Evolutionary conservation across 768 basidiomycete species (phyloP), one percentile per base, ranked within the genome.

Genomic region (Amanita inopinata): DNA sequence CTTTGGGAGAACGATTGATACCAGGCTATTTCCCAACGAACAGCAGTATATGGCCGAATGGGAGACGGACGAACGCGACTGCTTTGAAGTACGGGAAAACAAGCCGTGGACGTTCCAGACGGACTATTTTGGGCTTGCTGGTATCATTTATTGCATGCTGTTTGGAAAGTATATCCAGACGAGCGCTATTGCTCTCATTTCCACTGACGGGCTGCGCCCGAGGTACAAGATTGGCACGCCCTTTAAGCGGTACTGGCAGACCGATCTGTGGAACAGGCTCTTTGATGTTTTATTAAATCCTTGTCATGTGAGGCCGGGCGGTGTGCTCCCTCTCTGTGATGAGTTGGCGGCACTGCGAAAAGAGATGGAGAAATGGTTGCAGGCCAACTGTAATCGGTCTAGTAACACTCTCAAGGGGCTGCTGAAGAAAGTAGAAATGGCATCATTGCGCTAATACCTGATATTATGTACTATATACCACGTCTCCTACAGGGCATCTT

Each of bases 181-280:
- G 9, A 71, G 73, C 46, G 69, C 80, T 6, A 65, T 83, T 34
- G 61, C 59, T 2, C 56, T 63, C 11, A 18, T 34, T 9, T 25
- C 31, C 2, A 58, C 53, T 10, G 57, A 61, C 3, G 60, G 60
- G 7, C 58, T 60, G 2, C 60, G 59, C 33, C 55, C 57, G 31
- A 63, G 71, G 45, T 74, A 80, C 64, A 83, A 75, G 66, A 74
- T 91, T 39, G 66, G 75, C 11, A 78, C 80, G 20, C 75, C 83
- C n/a, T 71, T 93, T 54, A 91, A 91, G 57, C 72, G 96, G 46
- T 99, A 99, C 60, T 97, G 96, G 90, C 92, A 98, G 61, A 74
- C 69, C 33, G 83, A 87, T 17, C 61, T 94, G 17, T 94, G 96
- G 90, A 82, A 66, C 24, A 61, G 73, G 40, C 54, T 96, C 33